Percentiles rank a stretch among this genome's conserved stretches.
These are phyloP conservation scores for Syzygium malaccense DNA, from an alignment of 441 rosid genomes.

Conservation along the genomic window DNA sequence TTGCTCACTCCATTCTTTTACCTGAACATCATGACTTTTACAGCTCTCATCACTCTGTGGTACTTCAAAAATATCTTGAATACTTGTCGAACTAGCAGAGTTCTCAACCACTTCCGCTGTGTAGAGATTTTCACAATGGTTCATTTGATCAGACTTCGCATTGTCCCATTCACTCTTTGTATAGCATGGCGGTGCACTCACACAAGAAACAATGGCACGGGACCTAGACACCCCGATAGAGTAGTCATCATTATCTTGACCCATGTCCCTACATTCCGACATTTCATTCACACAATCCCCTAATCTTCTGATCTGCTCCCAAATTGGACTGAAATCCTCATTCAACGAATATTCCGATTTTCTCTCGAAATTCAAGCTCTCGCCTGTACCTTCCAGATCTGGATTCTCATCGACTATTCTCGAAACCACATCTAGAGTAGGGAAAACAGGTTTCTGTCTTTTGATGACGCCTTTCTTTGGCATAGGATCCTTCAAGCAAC, in stretches of 20 bases:
- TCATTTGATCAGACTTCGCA: conserved; percentile 22
- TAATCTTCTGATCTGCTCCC: conserved; percentile 41
- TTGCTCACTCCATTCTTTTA: conserved; percentile 7
- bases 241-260: conserved; percentile 16
- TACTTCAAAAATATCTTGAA: conserved; percentile 62
- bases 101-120: conserved; percentile 11
- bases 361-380: conserved; percentile 6
- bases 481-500: conserved; percentile 8
- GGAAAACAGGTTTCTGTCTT: conserved; percentile 7
- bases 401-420: background rate
- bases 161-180: conserved; percentile 7
- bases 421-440: conserved; percentile 5
- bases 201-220: conserved; percentile 27
- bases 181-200: conserved; percentile 13
- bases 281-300: conserved; percentile 39
- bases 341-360: conserved; percentile 1
- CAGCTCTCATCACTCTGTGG: conserved; percentile 19
- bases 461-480: conserved; percentile 3
- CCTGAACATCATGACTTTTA: conserved; percentile 6
- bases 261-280: conserved; percentile 30
- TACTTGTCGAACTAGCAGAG: conserved; percentile 21
- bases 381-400: background rate
- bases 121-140: conserved; percentile 11
- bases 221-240: conserved; percentile 28
- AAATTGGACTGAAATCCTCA: conserved; percentile 23